Evolutionary conservation across 345 rosid species (phyloP), one percentile per base, ranked within the genome.

Genomic region (Salix exigua): DNA sequence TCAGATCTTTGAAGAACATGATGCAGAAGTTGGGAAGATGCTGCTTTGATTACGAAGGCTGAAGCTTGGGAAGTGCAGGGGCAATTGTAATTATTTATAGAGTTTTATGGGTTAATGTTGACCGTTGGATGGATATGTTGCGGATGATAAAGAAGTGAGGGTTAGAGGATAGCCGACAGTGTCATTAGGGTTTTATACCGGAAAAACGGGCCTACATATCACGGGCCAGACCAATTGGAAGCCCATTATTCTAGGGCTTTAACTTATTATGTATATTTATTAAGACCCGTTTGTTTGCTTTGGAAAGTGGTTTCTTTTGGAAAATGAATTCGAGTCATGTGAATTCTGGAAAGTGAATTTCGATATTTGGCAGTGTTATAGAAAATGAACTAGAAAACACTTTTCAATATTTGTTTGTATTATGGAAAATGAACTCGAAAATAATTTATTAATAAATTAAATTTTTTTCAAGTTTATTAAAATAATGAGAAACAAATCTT

Each of bases 21-120:
- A 42, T 10, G 13, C 46, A 2, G 3, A 42, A 1, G 4, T 2
- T 11, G 46, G 16, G 0, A 11, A 11, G 28, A 23, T 5, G 10
- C 26, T n/a, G 23, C 3, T 8, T 55, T 55, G 62, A 1, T 9
- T 11, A 14, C 23, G 0, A 9, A 9, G 63, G 63, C 62, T 0
- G 1, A 0, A 23, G 62, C 61, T n/a, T 3, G 0, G 14, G 14
- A 2, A 1, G 0, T 40, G 13, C 0, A 42, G 46, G 46, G 3
- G 44, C 44, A 40, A 10, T 5, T 58, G 13, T 11, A 4, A n/a
- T 23, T 9, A 4, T 9, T 58, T 58, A 58, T 58, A 58, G 63
- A n/a, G 28, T 11, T 58, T 58, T n/a, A 2, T 58, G 28, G 63
- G 25, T n/a, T 58, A n/a, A 58, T 58, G 3, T 10, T 1, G 28